Percentiles rank a stretch among this genome's conserved stretches.
Evolutionary conservation across 2,329 filamentous ascomycete species (phyloP).

Genomic region (Trichoderma cornu-damae): DNA sequence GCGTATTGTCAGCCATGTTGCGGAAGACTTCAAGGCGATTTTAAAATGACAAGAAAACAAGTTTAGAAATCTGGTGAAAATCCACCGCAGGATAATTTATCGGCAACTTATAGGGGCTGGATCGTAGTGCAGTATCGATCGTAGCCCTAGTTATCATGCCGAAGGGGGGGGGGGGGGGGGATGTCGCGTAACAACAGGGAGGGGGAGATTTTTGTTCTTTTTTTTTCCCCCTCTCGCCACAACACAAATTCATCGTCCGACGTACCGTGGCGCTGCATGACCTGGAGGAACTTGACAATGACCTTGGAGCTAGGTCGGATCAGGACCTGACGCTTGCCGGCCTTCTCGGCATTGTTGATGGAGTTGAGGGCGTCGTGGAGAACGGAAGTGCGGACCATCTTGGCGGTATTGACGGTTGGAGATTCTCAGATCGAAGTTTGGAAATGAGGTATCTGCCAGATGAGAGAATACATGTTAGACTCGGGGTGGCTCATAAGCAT

Average conservation of each 20-base stretch:
- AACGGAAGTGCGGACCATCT: slow-evolving; percentile 98
- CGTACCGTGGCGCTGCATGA: slow-evolving; percentile 99
- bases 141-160: slow-evolving; percentile 99
- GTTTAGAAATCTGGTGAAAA: slow-evolving; percentile 85
- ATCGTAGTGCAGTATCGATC: slow-evolving; percentile 73
- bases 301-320: slow-evolving; percentile 99
- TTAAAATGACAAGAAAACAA: slow-evolving; percentile 27
- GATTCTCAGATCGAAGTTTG: slow-evolving; percentile 71
- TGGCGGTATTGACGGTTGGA: slow-evolving; percentile 59
- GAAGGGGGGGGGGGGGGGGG: slow-evolving; percentile 46
- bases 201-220: too few relatives aligned
- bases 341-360: slow-evolving; percentile 99
- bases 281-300: slow-evolving; percentile 97
- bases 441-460: slow-evolving; percentile 61
- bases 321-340: slow-evolving; percentile 97
- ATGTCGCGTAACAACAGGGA: background rate
- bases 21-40: slow-evolving; percentile 84
- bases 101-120: slow-evolving; percentile 99
- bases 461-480: slow-evolving; percentile 50
- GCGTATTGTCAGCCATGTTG: slow-evolving; percentile 66
- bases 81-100: slow-evolving; percentile 83
- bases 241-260: slow-evolving; percentile 29
- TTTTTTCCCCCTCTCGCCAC: too few relatives aligned
- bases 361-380: slow-evolving; percentile 98
- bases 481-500: slow-evolving; percentile 55